Percentiles rank a stretch among this genome's conserved stretches.
These are phyloP conservation scores for Gymnopilus junonius DNA, from an alignment of 768 basidiomycete species.

Conservation along the genomic window DNA sequence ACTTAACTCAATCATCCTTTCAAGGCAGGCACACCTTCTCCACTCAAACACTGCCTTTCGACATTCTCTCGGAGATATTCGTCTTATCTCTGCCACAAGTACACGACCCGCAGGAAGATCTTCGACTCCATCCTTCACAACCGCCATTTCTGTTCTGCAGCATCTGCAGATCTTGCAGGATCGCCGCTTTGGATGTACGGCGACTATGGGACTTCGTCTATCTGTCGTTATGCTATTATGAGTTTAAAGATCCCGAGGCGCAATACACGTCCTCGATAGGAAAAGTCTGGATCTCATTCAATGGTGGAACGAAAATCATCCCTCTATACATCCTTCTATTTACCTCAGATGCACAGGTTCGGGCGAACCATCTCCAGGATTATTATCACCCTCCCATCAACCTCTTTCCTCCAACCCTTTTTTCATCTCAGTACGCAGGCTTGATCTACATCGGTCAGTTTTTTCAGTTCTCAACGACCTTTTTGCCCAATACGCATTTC, in stretches of 20 bases:
- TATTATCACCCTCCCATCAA: neutral
- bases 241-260: neutral
- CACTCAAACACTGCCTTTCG: neutral
- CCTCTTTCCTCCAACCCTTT: neutral
- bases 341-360: neutral
- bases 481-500: neutral
- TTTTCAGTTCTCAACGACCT: neutral
- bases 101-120: neutral
- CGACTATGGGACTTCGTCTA: neutral
- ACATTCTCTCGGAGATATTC: neutral
- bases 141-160: neutral
- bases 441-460: neutral
- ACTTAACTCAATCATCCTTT: neutral
- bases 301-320: neutral
- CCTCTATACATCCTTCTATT: neutral
- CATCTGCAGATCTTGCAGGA: neutral
- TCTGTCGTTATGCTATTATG: neutral
- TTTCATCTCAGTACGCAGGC: neutral
- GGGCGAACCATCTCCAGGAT: neutral
- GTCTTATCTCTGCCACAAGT: neutral
- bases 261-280: neutral
- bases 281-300: neutral
- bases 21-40: neutral
- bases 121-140: neutral
- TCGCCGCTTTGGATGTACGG: neutral